Base-by-base conservation (phyloP, 441 rosid species). In the Lepidium campestre region DNA sequence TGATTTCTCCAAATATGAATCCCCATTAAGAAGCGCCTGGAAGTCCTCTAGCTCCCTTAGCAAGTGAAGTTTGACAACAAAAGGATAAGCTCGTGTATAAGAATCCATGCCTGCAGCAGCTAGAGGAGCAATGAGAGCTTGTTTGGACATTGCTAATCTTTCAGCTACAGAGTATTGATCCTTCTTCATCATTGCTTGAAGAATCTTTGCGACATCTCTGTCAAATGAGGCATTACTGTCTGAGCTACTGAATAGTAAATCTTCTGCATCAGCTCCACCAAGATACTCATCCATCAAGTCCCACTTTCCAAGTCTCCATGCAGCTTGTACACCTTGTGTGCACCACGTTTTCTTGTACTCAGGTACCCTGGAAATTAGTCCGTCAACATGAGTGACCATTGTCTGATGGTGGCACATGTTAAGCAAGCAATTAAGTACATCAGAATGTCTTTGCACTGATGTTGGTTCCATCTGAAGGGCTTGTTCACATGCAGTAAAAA, bases 101-200 rank as follows among this genome's bases (percentile, higher is more conserved):
- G 99, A 92, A 76, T 96, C 99, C 99, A 96, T 96, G 74, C 99
- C 99, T 17, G 99, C 99, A 65, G 99, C 99, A 79, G 98, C 98
- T 74, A 95, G 86, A 76, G 97, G 98, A 75, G 98, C 97, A 86
- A 95, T 95, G 32, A 92, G 81, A 66, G 96, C 87, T 81, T 95
- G 97, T 82, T 87, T 95, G 50, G 98, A 95, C 32, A 82, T 65
- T 41, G 92, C 92, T 73, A 92, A 84, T 84, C 82, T 86, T 86
- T 90, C 92, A 62, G 83, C 85, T 67, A 95, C 96, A 40, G 83
- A 84, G 68, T 84, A 87, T 42, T 75, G 90, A 84, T 95, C 96
- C 78, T 85, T 92, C 79, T 86, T 86, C 91, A 92, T 92, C 92
- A 92, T 87, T 73, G 92, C 86, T 81, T 85, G 93, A 64, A 92